These are phyloP conservation scores for Tetrahymena borealis DNA, from an alignment of 73 alveolate genomes.

Conservation along the genomic window DNA sequence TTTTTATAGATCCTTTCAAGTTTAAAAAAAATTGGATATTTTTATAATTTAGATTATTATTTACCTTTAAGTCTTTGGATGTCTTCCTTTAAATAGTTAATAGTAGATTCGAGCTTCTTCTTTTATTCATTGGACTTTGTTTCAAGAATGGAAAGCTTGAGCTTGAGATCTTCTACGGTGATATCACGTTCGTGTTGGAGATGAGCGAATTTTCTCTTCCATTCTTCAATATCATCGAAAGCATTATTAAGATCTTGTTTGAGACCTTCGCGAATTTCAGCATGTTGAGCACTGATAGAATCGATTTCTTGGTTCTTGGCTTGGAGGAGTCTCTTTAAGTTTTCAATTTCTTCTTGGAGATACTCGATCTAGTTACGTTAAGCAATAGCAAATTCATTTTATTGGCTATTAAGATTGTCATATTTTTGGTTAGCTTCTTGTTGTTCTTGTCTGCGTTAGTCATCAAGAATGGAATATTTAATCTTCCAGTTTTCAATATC, in stretches of 20 bases:
- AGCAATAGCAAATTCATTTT: neutral
- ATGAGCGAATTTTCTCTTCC: neutral
- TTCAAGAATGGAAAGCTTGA: neutral
- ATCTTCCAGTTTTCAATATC: neutral
- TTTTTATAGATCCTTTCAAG: no score
- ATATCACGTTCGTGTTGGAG: neutral
- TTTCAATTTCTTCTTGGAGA: neutral
- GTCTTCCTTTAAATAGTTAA: neutral
- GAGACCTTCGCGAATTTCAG: neutral
- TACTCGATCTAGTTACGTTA: neutral
- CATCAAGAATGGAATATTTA: neutral
- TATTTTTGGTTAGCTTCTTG: neutral
- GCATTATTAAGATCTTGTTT: neutral
- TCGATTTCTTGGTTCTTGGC: neutral
- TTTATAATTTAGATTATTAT: neutral
- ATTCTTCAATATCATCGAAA: neutral
- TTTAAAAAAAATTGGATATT: no score
- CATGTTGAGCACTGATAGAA: neutral
- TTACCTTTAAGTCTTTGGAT: neutral
- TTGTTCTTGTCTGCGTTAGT: neutral
- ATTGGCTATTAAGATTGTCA: neutral
- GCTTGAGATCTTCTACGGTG: neutral
- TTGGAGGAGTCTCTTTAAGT: neutral
- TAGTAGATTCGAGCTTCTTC: neutral
- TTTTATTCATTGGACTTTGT: neutral